These are phyloP conservation scores for Aeschynomene evenia DNA, from an alignment of 306 rosid species.

Conservation along the genomic window DNA sequence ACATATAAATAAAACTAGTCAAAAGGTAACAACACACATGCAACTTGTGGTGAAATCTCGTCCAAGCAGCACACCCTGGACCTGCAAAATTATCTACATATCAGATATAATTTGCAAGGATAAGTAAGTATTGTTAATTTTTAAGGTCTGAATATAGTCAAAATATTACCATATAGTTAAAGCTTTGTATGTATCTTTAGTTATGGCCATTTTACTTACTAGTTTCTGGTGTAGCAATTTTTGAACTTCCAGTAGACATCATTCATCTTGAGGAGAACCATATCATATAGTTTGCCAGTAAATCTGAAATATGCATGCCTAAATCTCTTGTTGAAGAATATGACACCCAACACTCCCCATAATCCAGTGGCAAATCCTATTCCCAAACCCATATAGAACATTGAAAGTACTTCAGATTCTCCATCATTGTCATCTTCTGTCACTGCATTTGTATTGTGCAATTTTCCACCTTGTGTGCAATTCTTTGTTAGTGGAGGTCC, in stretches of 20 bases:
- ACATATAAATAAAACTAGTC: too few species aligned
- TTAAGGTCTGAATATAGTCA: too few species aligned
- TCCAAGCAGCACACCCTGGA: too few species aligned
- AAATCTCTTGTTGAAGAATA: background rate
- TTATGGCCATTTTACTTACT: background rate
- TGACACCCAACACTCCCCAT: slow-evolving; percentile 7
- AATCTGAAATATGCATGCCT: slow-evolving; percentile 25
- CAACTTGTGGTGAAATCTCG: too few species aligned
- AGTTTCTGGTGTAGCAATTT: background rate
- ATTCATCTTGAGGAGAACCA: background rate
- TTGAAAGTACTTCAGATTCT: background rate
- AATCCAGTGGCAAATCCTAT: slow-evolving; percentile 23
- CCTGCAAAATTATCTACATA: too few species aligned
- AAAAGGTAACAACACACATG: too few species aligned
- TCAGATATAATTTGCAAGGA: too few species aligned
- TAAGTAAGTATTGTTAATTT: too few species aligned
- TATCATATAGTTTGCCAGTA: background rate
- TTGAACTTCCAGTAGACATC: background rate
- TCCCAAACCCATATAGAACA: slow-evolving; percentile 26
- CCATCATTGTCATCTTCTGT: background rate
- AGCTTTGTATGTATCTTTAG: too few species aligned
- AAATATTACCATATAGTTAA: too few species aligned
- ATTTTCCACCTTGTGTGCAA: background rate
- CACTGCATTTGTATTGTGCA: background rate
- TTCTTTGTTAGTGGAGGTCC: slow-evolving; percentile 23